These are phyloP conservation scores for Claviceps pazoutovae DNA, from an alignment of 2,329 filamentous ascomycete genomes.

Conservation along the genomic window DNA sequence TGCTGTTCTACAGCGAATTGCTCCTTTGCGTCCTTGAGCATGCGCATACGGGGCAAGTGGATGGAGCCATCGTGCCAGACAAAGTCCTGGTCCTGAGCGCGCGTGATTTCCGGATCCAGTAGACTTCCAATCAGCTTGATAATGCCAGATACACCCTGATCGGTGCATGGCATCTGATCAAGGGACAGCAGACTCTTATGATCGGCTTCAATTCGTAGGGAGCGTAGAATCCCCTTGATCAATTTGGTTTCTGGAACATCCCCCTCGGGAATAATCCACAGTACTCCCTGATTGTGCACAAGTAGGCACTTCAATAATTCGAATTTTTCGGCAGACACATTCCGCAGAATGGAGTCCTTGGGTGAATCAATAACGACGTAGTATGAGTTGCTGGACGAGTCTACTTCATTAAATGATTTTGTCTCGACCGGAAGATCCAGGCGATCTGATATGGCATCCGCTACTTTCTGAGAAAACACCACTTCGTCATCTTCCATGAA, in stretches of 20 bases:
- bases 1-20: slow-evolving; percentile 6
- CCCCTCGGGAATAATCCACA: slow-evolving; percentile 7
- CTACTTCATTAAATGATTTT: neutral
- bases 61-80: slow-evolving; percentile 6
- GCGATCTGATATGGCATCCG: neutral
- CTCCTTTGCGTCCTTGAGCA: slow-evolving; percentile 4
- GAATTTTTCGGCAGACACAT: slow-evolving; percentile 3
- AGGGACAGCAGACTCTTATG: slow-evolving; percentile 3
- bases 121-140: slow-evolving; percentile 1
- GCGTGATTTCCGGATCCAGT: neutral
- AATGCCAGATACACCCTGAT: slow-evolving; percentile 2
- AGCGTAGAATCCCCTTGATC: slow-evolving; percentile 7
- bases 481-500: slow-evolving; percentile 2
- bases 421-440: neutral
- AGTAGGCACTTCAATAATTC: slow-evolving; percentile 4
- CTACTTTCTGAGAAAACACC: slow-evolving; percentile 1
- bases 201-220: slow-evolving; percentile 5
- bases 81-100: slow-evolving; percentile 6
- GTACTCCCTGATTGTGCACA: slow-evolving; percentile 2
- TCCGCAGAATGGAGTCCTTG: neutral
- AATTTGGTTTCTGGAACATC: slow-evolving; percentile 2
- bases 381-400: neutral
- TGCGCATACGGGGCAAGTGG: slow-evolving; percentile 6
- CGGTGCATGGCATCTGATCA: slow-evolving; percentile 1
- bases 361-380: slow-evolving; percentile 4